Base-by-base conservation (phyloP, 306 rosid genomes). In the Vachellia collinsii region DNA sequence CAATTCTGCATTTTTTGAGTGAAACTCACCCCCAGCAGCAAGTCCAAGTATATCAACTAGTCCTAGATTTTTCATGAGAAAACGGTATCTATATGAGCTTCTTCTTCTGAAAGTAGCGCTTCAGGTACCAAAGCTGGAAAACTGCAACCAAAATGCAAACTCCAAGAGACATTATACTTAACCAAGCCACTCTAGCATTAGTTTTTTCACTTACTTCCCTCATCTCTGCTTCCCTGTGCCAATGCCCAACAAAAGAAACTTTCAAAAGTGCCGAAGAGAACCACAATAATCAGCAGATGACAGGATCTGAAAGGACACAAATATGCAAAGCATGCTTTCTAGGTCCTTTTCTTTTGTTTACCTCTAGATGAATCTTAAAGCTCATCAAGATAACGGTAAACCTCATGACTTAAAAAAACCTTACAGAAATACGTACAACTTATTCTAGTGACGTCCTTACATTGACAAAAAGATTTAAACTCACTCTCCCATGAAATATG, bases 131-230 rank as follows among this genome's bases (percentile, higher is more conserved):
- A 59, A 86, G 37, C 61, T 88, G 92, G 73, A 82, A 50, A 43
- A 3, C 85, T 1, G 90, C 78, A 82, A 72, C 88, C 11, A 43
- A 22, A 75, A 84, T 76, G 87, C 92, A 88, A 63, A 86, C 23
- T 1, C 90, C 86, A 17, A 88, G 82, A 48, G 92, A 80, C 83
- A 88, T 77, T 76, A 88, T 78, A 76, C 92, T 86, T 69, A 80
- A 78, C 92, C 92, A 80, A 20, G 92, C 92, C 3, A 88, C 92
- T 82, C 76, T 84, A 36, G 73, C 82, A 78, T 88, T 88, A 3
- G 92, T 88, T 75, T 48, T 38, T 86, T 88, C 92, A 53, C 90
- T 88, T 44, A 88, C 92, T 78, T 84, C 90, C 82, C 92, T 88
- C 92, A 88, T 86, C 12, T 88, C 92, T 2, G 88, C 80, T 84